These are phyloP conservation scores for Boletellus ananas DNA, from an alignment of 768 basidiomycete genomes.

Conservation along the genomic window DNA sequence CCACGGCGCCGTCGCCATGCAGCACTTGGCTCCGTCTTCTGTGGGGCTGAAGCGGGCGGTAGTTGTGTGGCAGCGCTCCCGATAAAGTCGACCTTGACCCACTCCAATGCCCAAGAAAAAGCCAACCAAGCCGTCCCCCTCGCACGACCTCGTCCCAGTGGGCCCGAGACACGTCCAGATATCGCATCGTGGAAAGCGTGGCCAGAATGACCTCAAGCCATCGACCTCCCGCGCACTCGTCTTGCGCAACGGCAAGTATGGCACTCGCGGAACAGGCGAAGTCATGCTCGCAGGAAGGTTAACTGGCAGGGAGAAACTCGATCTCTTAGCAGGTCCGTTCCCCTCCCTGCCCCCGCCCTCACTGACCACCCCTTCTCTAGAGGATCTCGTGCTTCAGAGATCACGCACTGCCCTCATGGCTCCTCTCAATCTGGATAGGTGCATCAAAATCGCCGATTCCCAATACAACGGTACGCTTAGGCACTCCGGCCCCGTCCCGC, in stretches of 20 bases:
- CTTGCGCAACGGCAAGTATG: constrained; percentile 72
- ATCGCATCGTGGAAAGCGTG: constrained; percentile 37
- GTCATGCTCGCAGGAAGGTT: constrained; percentile 54
- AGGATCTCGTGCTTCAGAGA: constrained; percentile 57
- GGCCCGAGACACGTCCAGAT: constrained; percentile 52
- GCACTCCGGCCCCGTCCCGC: not conserved
- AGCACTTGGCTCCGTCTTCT: no score
- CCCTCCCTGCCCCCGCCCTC: not conserved
- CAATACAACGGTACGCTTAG: constrained; percentile 59
- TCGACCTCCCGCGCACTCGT: constrained; percentile 71
- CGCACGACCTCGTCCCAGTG: constrained; percentile 47
- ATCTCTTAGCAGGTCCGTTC: constrained; percentile 65
- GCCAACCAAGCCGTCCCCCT: constrained; percentile 14
- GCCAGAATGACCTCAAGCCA: constrained; percentile 50
- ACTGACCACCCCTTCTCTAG: constrained; percentile 32
- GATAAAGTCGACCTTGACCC: not conserved
- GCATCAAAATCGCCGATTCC: constrained; percentile 66
- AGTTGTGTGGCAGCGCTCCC: not conserved
- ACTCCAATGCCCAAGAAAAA: constrained; percentile 33
- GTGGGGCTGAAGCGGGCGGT: no score
- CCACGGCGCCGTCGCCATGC: no score
- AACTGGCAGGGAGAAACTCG: constrained; percentile 76
- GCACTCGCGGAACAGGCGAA: constrained; percentile 68
- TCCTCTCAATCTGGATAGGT: constrained; percentile 62
- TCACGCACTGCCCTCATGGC: constrained; percentile 55